phyloP scores from a whole-genome alignment of 2,329 filamentous ascomycete species.

The Penicillium sp. region DNA sequence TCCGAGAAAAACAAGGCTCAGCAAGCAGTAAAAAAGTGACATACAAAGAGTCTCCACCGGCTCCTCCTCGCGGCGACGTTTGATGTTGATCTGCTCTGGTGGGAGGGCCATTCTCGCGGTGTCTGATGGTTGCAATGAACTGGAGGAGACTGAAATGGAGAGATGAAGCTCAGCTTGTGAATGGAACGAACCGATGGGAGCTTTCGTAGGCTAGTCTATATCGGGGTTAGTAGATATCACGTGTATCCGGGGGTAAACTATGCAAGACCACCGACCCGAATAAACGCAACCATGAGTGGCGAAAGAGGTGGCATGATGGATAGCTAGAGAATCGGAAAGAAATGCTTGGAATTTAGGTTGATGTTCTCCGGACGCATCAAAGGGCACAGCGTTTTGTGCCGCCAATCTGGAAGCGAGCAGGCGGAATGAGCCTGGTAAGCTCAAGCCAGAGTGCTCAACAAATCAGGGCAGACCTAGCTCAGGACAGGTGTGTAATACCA shows the following conservation, averaged over 20 bases:
- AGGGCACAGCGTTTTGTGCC: too few species aligned
- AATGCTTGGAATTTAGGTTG: too few species aligned
- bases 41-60: constrained; percentile 58
- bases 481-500: too few species aligned
- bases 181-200: neutral
- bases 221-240: constrained; percentile 7
- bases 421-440: too few species aligned
- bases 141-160: constrained; percentile 7
- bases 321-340: neutral
- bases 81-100: constrained; percentile 56
- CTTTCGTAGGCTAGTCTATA: constrained; percentile 3
- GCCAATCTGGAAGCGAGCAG: too few species aligned
- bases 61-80: constrained; percentile 59
- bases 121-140: neutral
- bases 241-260: neutral
- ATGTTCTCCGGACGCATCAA: too few species aligned
- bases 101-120: constrained; percentile 45
- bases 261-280: neutral
- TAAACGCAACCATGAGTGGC: neutral
- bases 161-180: constrained; percentile 7
- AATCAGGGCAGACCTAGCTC: too few species aligned
- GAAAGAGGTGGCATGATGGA: neutral
- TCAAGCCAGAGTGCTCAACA: too few species aligned
- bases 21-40: constrained; percentile 18
- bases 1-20: constrained; percentile 9